A percentile compares a stretch with the other conserved stretches of the same genome.
Evolutionary conservation across 306 rosid genomes (phyloP).

Genomic region (Inga oerstediana): DNA sequence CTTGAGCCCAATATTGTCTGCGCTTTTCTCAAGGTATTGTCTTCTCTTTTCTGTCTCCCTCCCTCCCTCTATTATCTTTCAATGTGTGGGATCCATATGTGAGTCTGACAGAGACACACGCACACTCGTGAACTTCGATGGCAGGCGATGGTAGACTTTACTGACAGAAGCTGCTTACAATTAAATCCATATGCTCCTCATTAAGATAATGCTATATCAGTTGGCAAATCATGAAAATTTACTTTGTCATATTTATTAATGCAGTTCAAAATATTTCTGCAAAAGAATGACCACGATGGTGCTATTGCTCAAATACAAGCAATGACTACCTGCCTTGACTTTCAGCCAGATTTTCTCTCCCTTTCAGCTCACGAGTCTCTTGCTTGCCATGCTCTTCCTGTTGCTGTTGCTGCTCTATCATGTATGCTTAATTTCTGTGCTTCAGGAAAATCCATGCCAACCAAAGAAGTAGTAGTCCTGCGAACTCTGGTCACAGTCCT

Average conservation of each 20-base stretch:
- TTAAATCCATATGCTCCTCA: slow-evolving; percentile 27
- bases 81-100: background rate
- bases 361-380: slow-evolving; percentile 98
- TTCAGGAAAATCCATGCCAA: slow-evolving; percentile 75
- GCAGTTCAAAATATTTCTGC: slow-evolving; percentile 92
- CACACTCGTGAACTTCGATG: slow-evolving; percentile 11
- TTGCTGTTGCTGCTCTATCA: slow-evolving; percentile 78
- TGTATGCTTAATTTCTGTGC: slow-evolving; percentile 67
- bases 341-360: slow-evolving; percentile 82
- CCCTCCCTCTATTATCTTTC: background rate
- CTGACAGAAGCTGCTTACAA: slow-evolving; percentile 20
- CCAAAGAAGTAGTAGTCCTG: slow-evolving; percentile 72
- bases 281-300: slow-evolving; percentile 67
- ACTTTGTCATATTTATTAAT: slow-evolving; percentile 30
- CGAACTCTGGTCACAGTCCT: slow-evolving; percentile 87
- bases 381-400: slow-evolving; percentile 82
- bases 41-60: slow-evolving; percentile 24
- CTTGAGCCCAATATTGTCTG: slow-evolving; percentile 87
- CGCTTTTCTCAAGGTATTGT: slow-evolving; percentile 82
- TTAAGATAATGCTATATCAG: slow-evolving; percentile 3
- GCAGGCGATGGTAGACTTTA: background rate
- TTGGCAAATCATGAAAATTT: slow-evolving; percentile 20
- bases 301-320: slow-evolving; percentile 82
- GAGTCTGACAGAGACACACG: background rate
- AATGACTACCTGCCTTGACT: slow-evolving; percentile 82